Conservation (phyloP, 495 filamentous ascomycete species). For the Ramalina intermedia region DNA sequence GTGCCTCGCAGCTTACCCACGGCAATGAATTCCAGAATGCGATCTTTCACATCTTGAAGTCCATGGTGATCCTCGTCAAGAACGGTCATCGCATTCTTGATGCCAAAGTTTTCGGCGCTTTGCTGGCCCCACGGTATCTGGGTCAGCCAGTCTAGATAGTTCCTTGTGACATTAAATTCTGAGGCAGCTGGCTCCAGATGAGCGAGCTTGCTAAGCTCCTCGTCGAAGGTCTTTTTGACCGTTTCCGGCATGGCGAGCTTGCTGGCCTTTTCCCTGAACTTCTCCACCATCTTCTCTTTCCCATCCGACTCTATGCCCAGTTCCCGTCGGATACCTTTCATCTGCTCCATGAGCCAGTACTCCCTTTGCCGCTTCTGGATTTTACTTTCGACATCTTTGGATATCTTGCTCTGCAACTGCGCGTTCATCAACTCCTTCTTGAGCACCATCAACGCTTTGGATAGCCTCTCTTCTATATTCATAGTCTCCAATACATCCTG, state of each 20-base stretch:
- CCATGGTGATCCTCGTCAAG: constrained; percentile 97
- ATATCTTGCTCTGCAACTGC: constrained; percentile 91
- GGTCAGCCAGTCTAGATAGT: constrained; percentile 97
- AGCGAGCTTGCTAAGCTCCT: constrained; percentile 91
- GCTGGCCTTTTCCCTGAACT: constrained; percentile 86
- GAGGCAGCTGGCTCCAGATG: constrained; percentile 91
- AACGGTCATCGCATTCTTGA: constrained; percentile 76
- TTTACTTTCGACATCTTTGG: constrained; percentile 93
- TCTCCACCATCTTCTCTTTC: constrained; percentile 94
- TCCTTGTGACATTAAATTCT: constrained; percentile 98
- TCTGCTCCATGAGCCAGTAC: constrained; percentile 98
- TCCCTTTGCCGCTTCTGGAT: constrained; percentile 97
- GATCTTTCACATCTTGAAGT: constrained; percentile 95
- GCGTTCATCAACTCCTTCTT: constrained; percentile 99
- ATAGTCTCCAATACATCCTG: constrained; percentile 85
- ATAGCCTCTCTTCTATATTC: constrained; percentile 78
- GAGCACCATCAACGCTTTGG: constrained; percentile 76
- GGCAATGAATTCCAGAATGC: constrained; percentile 96
- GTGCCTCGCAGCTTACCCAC: constrained; percentile 95
- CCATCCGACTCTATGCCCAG: constrained; percentile 94
- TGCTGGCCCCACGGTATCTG: constrained; percentile 96
- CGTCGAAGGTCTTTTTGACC: constrained; percentile 94
- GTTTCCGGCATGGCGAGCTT: constrained; percentile 94
- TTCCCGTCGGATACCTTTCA: constrained; percentile 96
- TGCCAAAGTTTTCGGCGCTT: constrained; percentile 92